Evolutionary conservation across 139 green algal genomes (phyloP).

Genomic region (Prasinococcaceae sp.): DNA sequence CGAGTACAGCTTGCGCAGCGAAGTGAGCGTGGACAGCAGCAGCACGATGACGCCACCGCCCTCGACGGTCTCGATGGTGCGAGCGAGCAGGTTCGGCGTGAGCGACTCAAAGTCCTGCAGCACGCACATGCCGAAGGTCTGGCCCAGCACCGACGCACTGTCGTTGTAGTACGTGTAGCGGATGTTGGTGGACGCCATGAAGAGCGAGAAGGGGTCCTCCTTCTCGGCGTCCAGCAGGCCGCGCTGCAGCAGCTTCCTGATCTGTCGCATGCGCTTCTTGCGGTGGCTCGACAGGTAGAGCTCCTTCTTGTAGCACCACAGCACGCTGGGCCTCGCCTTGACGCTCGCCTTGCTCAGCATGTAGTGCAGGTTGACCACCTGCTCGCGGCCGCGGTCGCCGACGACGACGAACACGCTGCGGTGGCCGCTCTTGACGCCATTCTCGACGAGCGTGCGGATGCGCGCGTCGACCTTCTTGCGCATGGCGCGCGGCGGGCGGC

Average conservation of each 20-base stretch:
- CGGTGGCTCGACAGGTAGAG: slow-evolving; percentile 72
- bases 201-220: slow-evolving; percentile 95
- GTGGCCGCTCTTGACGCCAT: slow-evolving; percentile 77
- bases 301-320: slow-evolving; percentile 99
- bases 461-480: slow-evolving; percentile 93
- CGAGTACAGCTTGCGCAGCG: slow-evolving; percentile 80
- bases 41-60: slow-evolving; percentile 87
- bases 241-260: slow-evolving; percentile 86
- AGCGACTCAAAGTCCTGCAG: slow-evolving; percentile 98
- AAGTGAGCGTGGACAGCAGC: slow-evolving; percentile 70
- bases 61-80: slow-evolving; percentile 95
- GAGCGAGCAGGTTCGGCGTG: slow-evolving; percentile 91
- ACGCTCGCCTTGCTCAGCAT: slow-evolving; percentile 89
- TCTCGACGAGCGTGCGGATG: slow-evolving; percentile 92
- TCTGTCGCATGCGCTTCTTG: slow-evolving; percentile 90
- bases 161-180: slow-evolving; percentile 96
- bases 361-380: slow-evolving; percentile 98
- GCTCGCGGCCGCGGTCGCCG: slow-evolving; percentile 86
- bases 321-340: slow-evolving; percentile 80
- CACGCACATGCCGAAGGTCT: slow-evolving; percentile 97
- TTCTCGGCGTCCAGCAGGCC: slow-evolving; percentile 86
- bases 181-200: slow-evolving; percentile 90
- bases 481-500: too few species aligned
- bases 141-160: slow-evolving; percentile 90
- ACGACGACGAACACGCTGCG: slow-evolving; percentile 88